Conservation (phyloP, 306 rosid genomes). For the Herpetospermum pedunculosum region DNA sequence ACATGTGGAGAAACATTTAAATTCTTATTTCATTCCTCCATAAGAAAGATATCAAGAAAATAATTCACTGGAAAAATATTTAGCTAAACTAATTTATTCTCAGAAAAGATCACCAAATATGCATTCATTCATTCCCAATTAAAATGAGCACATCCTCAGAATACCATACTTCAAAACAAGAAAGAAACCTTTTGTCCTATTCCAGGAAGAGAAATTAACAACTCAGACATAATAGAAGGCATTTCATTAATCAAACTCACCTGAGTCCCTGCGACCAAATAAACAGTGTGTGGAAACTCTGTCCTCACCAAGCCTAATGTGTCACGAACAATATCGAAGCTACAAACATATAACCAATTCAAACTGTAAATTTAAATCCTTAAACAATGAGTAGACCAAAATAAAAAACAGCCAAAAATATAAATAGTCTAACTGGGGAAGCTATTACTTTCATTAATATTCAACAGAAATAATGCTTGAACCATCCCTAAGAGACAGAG, state of each 20-base stretch:
- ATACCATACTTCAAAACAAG: not conserved
- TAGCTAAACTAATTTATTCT: not conserved
- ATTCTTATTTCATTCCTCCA: not conserved
- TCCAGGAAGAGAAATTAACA: not conserved
- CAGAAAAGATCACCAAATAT: not conserved
- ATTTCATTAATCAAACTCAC: slow-evolving; percentile 22
- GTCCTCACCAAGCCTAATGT: slow-evolving; percentile 60
- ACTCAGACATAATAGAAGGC: not conserved
- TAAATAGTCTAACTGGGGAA: not conserved
- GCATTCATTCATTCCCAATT: not conserved
- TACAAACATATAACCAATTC: slow-evolving; percentile 28
- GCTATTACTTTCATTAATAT: not conserved
- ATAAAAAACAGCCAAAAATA: not conserved
- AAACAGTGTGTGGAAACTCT: slow-evolving; percentile 72
- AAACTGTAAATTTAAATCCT: not conserved
- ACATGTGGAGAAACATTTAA: not conserved
- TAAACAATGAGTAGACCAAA: not conserved
- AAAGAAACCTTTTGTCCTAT: not conserved
- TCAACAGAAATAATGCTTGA: not conserved
- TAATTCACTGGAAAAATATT: not conserved
- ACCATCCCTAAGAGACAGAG: not conserved
- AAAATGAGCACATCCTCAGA: not conserved
- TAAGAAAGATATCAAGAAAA: not conserved
- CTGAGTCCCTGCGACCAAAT: slow-evolving; percentile 89
- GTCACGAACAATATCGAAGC: slow-evolving; percentile 78